Percentiles rank a stretch among this genome's conserved stretches.
These are phyloP conservation scores for Rhodotorula sp. DNA, from an alignment of 1,284 basidiomycete species.

Conservation along the genomic window DNA sequence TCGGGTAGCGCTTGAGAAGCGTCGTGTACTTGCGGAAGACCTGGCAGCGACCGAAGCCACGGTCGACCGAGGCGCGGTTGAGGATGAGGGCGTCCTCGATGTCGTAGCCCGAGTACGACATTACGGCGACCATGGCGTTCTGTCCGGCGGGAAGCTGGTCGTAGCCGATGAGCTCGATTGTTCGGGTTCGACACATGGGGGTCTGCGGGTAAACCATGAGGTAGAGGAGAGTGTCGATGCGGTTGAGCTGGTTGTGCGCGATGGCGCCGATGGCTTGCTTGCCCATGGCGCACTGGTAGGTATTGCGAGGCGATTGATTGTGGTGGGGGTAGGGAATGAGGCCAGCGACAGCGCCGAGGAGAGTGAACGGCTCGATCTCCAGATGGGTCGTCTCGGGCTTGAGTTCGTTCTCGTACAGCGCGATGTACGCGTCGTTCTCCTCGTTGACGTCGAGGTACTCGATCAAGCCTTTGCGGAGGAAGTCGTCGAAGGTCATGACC, in stretches of 20 bases:
- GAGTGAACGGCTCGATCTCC: slow-evolving; percentile 98
- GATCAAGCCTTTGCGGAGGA: slow-evolving; percentile 89
- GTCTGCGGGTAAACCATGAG: slow-evolving; percentile 99
- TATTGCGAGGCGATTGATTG: slow-evolving; percentile 98
- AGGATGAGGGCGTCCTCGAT: slow-evolving; percentile 98
- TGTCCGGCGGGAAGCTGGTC: slow-evolving; percentile 96
- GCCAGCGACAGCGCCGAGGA: slow-evolving; percentile 95
- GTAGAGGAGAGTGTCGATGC: slow-evolving; percentile 98
- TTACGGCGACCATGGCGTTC: slow-evolving; percentile 97
- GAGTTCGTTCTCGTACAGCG: slow-evolving; percentile 89
- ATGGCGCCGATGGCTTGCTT: slow-evolving; percentile 99
- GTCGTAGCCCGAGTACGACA: slow-evolving; percentile 99
- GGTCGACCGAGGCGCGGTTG: slow-evolving; percentile 93
- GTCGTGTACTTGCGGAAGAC: slow-evolving; percentile 94
- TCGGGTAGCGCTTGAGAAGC: slow-evolving; percentile 91
- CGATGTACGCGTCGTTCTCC: slow-evolving; percentile 97
- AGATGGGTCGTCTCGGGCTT: slow-evolving; percentile 83
- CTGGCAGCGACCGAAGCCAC: slow-evolving; percentile 96
- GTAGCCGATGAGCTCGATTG: slow-evolving; percentile 95
- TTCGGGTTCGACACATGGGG: slow-evolving; percentile 99
- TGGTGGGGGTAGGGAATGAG: slow-evolving; percentile 99
- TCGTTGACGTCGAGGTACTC: slow-evolving; percentile 99
- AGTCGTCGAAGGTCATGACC: slow-evolving; percentile 85
- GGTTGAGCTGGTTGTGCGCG: slow-evolving; percentile 94
- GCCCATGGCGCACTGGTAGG: slow-evolving; percentile 99